A percentile compares a stretch with the other conserved stretches of the same genome.
phyloP scores from a whole-genome alignment of 176 grass and related monocot genomes.

The Cenchrus fungigraminus region DNA sequence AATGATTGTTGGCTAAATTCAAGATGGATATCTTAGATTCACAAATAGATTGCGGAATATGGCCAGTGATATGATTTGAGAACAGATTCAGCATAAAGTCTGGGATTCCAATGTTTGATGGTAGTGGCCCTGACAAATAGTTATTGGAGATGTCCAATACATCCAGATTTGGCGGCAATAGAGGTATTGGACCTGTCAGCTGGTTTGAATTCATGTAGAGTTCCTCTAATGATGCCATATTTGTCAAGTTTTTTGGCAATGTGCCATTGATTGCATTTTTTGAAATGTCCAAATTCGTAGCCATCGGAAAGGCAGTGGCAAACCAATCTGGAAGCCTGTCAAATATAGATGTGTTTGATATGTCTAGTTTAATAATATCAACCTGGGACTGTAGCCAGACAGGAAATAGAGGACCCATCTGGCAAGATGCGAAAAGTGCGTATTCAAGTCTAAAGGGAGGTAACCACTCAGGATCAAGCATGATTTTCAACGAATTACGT shows the following conservation, averaged over 20 bases:
- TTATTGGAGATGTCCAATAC: neutral
- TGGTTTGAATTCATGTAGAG: neutral
- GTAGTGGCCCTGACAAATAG: neutral
- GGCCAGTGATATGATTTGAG: neutral
- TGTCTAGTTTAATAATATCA: neutral
- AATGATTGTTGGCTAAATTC: neutral
- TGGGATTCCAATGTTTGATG: neutral
- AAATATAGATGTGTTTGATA: neutral
- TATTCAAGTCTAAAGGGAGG: constrained; percentile 19
- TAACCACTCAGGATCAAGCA: constrained; percentile 21
- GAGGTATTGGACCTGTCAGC: neutral
- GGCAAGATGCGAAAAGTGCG: neutral
- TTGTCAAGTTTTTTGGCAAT: constrained; percentile 12
- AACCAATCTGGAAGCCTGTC: constrained; percentile 24
- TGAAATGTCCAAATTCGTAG: neutral
- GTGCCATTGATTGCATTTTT: neutral
- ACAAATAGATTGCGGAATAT: constrained; percentile 16
- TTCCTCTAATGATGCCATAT: neutral
- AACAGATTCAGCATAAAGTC: neutral
- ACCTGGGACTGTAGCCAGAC: constrained; percentile 26
- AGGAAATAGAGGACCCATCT: constrained; percentile 34
- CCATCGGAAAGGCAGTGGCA: neutral
- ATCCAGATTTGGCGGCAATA: neutral
- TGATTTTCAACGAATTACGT: neutral
- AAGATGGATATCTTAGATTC: rapidly evolving